Evolutionary conservation across 2,329 filamentous ascomycete genomes (phyloP), one percentile per base, ranked within the genome.

Genomic region (Paecilomyces fulvus): DNA sequence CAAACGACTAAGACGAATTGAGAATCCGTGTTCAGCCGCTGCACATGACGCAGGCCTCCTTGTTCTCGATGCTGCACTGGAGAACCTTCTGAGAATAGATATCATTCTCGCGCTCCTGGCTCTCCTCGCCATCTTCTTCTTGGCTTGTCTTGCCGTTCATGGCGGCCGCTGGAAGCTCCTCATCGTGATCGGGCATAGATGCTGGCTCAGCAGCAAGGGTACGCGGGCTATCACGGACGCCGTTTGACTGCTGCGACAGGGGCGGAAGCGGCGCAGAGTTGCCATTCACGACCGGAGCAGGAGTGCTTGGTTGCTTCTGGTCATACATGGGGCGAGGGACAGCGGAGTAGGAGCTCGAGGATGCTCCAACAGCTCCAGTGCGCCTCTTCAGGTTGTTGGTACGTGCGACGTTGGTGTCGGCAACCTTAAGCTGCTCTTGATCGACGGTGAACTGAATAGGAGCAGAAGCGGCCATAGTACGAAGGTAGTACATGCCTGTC

Each of bases 401-500:
- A 59, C 85, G 86, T 63, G 87, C 85, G 51, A 92, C 79, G 65
- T 87, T 89, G 62, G 85, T 89, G 71, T 99, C 94, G 43, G 84
- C 84, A 51, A 96, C 85, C 79, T 91, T 90, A 65, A 99, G 85
- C 56, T 90, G 89, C 76, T 96, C 90, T 76, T 99, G 92, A 72
- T 99, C 94, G 70, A 99, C 94, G 3, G 94, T 99, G 80, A 99
- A 99, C 76, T 99, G 94, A 64, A 99, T 99, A 55, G 94, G 94
- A 51, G 92, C 91, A 17, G 92, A 92, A 33, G 94, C 94, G 61
- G 94, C 94, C 85, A 95, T 94, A 51, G 94, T 99, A 68, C 94
- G 90, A 66, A 99, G 86, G 78, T 99, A 99, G 86, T 99, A 99
- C 94, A 99, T 97, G 80, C 94, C 94, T 33, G 94, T 99, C 88